These are phyloP conservation scores for Saccharomycopsis hybrid DNA, from an alignment of 1,139 yeast genomes.

Conservation along the genomic window DNA sequence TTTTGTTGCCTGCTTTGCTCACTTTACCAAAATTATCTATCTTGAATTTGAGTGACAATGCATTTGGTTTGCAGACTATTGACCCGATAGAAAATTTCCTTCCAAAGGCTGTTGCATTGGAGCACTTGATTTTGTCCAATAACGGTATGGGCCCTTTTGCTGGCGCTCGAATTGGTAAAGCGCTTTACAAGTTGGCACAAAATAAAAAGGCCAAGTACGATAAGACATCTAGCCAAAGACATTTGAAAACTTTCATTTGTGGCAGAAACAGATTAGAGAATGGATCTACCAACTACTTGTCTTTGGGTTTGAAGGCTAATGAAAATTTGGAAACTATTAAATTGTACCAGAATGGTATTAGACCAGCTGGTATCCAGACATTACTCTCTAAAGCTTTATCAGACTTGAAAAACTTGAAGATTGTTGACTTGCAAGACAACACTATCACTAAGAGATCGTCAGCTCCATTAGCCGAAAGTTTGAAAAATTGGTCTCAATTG, in stretches of 20 bases:
- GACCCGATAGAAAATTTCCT: slow-evolving; percentile 80
- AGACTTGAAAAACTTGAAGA: slow-evolving; percentile 51
- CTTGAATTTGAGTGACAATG: slow-evolving; percentile 86
- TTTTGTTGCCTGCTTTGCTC: slow-evolving; percentile 66
- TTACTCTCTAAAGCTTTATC: slow-evolving; percentile 69
- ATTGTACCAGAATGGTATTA: slow-evolving; percentile 91
- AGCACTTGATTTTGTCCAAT: slow-evolving; percentile 82
- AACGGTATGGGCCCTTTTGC: slow-evolving; percentile 98
- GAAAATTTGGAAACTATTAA: slow-evolving; percentile 64
- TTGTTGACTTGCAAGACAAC: slow-evolving; percentile 88
- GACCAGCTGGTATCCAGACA: slow-evolving; percentile 84
- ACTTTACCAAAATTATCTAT: slow-evolving; percentile 62
- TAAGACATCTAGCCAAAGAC: slow-evolving; percentile 31
- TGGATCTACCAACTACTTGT: slow-evolving; percentile 76
- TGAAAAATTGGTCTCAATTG: slow-evolving; percentile 50
- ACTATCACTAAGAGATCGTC: slow-evolving; percentile 89
- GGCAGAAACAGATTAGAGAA: slow-evolving; percentile 96
- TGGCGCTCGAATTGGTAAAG: slow-evolving; percentile 87
- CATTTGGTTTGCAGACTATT: slow-evolving; percentile 92
- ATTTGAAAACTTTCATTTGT: slow-evolving; percentile 78
- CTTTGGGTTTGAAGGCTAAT: slow-evolving; percentile 74
- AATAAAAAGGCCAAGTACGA: slow-evolving; percentile 38
- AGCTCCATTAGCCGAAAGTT: slow-evolving; percentile 51
- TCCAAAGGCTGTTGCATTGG: slow-evolving; percentile 67
- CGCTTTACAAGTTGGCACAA: slow-evolving; percentile 65